Evolutionary conservation across 176 grass and related monocot genomes (phyloP).

Genomic region (bread wheat (Triticum aestivum)): DNA sequence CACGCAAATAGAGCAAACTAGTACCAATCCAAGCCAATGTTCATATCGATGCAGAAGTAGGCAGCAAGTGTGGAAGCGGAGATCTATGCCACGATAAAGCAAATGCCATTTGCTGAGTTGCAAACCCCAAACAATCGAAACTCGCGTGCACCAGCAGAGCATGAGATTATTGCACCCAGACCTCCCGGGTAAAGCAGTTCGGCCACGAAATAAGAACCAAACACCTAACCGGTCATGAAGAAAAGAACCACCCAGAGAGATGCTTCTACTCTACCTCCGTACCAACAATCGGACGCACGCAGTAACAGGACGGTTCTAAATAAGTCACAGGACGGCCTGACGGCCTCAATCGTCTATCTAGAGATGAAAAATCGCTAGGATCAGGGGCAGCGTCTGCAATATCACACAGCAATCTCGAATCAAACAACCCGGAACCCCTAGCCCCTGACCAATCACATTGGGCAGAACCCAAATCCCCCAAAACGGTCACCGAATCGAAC

Average conservation of each 20-base stretch:
- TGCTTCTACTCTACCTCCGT: background rate
- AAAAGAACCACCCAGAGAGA: background rate
- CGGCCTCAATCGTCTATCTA: too few species aligned
- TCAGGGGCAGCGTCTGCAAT: background rate
- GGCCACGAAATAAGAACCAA: slow-evolving; percentile 21
- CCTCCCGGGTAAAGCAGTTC: background rate
- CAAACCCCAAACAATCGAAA: background rate
- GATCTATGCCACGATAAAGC: background rate
- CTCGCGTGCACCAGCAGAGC: background rate
- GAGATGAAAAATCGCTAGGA: too few species aligned
- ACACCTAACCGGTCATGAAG: background rate
- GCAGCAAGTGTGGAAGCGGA: background rate
- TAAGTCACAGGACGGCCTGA: too few species aligned
- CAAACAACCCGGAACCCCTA: background rate
- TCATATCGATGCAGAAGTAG: background rate
- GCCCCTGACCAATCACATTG: background rate
- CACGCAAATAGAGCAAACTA: background rate
- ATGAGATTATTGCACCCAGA: slow-evolving; percentile 11
- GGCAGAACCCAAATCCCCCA: slow-evolving; percentile 2
- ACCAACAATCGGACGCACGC: background rate
- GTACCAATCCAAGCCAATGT: slow-evolving; percentile 3
- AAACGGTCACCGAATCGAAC: background rate
- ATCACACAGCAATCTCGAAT: background rate
- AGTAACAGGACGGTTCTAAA: background rate
- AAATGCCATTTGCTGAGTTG: background rate